Conservation (phyloP, 306 rosid genomes). For the Biancaea sappan region DNA sequence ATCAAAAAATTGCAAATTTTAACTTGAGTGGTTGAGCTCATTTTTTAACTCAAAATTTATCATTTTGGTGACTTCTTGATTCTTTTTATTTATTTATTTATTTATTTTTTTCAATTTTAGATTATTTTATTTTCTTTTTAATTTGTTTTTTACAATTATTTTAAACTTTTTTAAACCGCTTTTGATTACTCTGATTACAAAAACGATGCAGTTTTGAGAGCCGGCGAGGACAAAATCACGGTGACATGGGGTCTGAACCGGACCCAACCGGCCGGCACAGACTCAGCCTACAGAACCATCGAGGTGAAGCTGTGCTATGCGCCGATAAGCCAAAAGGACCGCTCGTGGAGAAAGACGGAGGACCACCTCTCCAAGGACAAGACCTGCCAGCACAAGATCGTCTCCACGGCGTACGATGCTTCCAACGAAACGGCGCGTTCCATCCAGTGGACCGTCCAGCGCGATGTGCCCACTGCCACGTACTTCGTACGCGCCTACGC, state of each 20-base stretch:
- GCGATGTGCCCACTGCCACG: slow-evolving; percentile 63
- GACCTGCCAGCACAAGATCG: slow-evolving; percentile 65
- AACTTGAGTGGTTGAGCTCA: no score
- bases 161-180: no score
- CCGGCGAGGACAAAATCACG: slow-evolving; percentile 62
- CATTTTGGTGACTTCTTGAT: no score
- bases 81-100: no score
- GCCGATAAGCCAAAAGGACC: slow-evolving; percentile 74
- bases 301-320: slow-evolving; percentile 75
- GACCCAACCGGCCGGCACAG: slow-evolving; percentile 50
- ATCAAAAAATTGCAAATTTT: no score
- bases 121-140: no score
- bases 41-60: no score
- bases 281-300: slow-evolving; percentile 64
- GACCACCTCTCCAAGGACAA: slow-evolving; percentile 66
- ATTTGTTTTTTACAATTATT: no score
- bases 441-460: slow-evolving; percentile 48
- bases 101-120: no score
- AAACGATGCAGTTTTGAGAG: slow-evolving; percentile 56
- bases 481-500: slow-evolving; percentile 87
- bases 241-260: slow-evolving; percentile 71
- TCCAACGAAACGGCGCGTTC: slow-evolving; percentile 48
- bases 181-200: no score
- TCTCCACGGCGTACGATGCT: slow-evolving; percentile 51
- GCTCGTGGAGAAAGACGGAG: slow-evolving; percentile 82